Evolutionary conservation across 306 rosid species (phyloP).

Genomic region (Neltuma alba): DNA sequence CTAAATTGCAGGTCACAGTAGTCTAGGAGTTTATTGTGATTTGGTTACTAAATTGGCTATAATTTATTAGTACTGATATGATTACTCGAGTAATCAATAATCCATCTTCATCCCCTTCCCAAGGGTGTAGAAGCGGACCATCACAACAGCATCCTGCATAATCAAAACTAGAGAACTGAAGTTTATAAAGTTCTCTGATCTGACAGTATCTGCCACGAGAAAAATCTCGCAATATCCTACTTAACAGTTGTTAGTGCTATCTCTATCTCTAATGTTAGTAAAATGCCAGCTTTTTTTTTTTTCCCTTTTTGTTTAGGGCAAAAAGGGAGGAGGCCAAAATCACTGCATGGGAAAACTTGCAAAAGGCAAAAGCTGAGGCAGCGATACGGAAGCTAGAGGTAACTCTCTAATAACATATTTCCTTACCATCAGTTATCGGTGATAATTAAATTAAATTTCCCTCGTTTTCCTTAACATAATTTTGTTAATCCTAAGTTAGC

Average conservation of each 20-base stretch:
- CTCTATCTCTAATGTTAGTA: conserved; percentile 8
- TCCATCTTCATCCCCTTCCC: conserved; percentile 19
- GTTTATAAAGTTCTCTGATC: conserved; percentile 8
- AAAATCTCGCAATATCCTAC: conserved; percentile 8
- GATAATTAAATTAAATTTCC: conserved; percentile 11
- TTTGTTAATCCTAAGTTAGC: not conserved
- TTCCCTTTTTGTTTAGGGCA: conserved; percentile 77
- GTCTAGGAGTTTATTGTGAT: conserved; percentile 28
- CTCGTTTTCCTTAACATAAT: conserved; percentile 16
- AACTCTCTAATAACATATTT: conserved; percentile 26
- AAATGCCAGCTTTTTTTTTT: conserved; percentile 31
- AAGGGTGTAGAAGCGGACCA: conserved; percentile 7
- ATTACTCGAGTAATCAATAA: conserved; percentile 22
- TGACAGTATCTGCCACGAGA: not conserved
- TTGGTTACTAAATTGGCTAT: conserved; percentile 5
- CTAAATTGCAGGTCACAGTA: not conserved
- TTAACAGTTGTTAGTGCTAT: not conserved
- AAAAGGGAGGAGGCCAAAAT: conserved; percentile 96
- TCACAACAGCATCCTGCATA: conserved; percentile 15
- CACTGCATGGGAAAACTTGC: conserved; percentile 95
- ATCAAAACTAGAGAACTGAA: conserved; percentile 25
- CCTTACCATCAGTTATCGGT: not conserved
- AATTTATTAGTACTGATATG: conserved; percentile 19
- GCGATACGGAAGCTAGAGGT: conserved; percentile 95
- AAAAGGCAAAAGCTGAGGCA: conserved; percentile 98